Conservation (phyloP, 805 yeast species). For the Kurtzmaniella cleridarum region DNA sequence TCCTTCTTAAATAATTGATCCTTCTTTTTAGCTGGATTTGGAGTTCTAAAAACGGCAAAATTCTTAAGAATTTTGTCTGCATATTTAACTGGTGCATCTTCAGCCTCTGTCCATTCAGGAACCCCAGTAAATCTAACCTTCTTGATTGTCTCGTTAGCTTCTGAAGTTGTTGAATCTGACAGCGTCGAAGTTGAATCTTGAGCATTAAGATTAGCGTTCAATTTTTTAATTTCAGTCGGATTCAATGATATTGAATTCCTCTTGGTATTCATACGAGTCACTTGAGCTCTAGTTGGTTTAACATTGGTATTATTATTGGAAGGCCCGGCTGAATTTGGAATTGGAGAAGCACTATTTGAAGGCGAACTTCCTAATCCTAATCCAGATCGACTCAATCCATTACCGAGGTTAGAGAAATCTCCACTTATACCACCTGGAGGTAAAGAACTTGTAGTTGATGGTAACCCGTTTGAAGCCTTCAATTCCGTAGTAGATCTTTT, state of each 20-base stretch:
- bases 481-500: neutral
- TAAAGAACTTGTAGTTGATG: conserved; percentile 11
- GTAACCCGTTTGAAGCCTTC: conserved; percentile 1
- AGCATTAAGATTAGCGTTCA: neutral
- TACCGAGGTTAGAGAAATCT: neutral
- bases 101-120: conserved; percentile 45
- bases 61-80: conserved; percentile 31
- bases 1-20: conserved; percentile 35
- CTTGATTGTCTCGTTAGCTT: conserved; percentile 16
- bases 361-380: neutral
- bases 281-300: conserved; percentile 14
- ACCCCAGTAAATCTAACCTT: conserved; percentile 52
- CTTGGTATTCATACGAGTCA: conserved; percentile 24
- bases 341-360: neutral
- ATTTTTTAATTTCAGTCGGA: conserved; percentile 2
- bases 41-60: conserved; percentile 31
- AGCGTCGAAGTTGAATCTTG: conserved; percentile 2
- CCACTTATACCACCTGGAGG: conserved; percentile 3
- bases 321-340: neutral
- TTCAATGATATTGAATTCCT: conserved; percentile 15
- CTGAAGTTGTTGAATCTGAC: conserved; percentile 1
- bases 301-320: neutral
- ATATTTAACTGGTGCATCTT: conserved; percentile 48
- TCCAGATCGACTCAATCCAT: too few relatives aligned
- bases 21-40: conserved; percentile 23